Evolutionary conservation across 345 rosid species (phyloP), one percentile per base, ranked within the genome.

Genomic region (Euphorbia pulcherrima): DNA sequence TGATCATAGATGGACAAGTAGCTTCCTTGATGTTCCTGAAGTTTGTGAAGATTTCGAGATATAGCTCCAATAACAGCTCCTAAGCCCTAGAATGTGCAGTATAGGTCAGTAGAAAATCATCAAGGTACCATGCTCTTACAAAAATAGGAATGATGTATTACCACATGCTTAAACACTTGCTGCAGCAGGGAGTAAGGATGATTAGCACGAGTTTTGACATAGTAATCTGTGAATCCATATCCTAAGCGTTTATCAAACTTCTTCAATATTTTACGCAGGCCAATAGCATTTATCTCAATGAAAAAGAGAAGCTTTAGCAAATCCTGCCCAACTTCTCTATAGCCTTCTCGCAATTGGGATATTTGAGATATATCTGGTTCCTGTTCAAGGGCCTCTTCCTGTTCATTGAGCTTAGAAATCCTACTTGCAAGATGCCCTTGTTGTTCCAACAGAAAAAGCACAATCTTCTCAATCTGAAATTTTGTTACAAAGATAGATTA

Each of bases 131-230:
- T 26, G 17, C 27, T 48, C 29, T 33, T 23, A 33, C 59, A 59
- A 69, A 58, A 63, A 37, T 16, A 28, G 21, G 33, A 60, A 67
- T 63, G 55, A 51, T 62, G 71, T n/a, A 67, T 81, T 94, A 94
- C 99, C 98, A 95, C 98, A 68, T 95, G 99, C 83, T 90, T 95
- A 74, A 88, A 92, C 55, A 95, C 98, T 90, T 92, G 99, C 71
- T 90, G 99, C 77, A 95, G 87, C 85, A 92, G 96, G 20, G 99
- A 92, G 79, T 92, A 95, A 56, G 99, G 99, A 85, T 95, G 99
- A 81, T 92, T 86, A 52, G 98, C 96, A 33, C 99, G 96, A 51
- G 96, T 92, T 78, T 87, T 95, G 67, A 95, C 96, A 70, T 92
- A 92, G 75, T 87, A 88, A 81, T 95, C 82, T 1, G 94, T 86